A percentile compares a stretch with the other conserved stretches of the same genome.
phyloP scores from a whole-genome alignment of 2,329 filamentous ascomycete species.

The Huntiella savannae region DNA sequence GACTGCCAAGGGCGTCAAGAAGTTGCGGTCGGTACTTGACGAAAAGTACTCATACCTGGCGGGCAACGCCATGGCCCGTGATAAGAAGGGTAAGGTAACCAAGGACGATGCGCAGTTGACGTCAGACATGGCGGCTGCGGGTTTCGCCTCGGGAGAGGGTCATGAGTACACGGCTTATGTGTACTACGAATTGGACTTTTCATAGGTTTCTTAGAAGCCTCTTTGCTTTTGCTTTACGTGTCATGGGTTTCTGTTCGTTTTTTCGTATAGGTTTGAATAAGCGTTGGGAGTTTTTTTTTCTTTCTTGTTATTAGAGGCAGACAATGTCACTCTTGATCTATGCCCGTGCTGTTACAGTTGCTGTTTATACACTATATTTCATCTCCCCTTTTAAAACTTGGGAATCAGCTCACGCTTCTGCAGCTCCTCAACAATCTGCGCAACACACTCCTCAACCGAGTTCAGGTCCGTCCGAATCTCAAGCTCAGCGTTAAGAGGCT shows the following conservation, averaged over 20 bases:
- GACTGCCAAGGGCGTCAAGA: conserved; percentile 61
- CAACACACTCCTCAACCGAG: conserved; percentile 75
- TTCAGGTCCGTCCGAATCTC: conserved; percentile 66
- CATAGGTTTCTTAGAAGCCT: conserved; percentile 15
- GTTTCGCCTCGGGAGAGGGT: conserved; percentile 46
- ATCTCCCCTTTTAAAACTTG: conserved; percentile 2
- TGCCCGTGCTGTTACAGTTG: too few species aligned
- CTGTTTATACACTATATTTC: too few species aligned
- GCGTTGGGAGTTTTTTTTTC: too few species aligned
- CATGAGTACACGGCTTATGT: conserved; percentile 90
- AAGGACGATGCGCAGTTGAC: conserved; percentile 71
- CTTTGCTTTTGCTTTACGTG: not conserved
- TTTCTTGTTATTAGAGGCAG: too few species aligned
- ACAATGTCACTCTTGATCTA: too few species aligned
- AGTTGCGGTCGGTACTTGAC: conserved; percentile 63
- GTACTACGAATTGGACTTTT: conserved; percentile 85
- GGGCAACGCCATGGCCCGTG: conserved; percentile 79
- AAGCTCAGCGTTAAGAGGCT: conserved; percentile 68
- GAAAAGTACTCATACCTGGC: conserved; percentile 76
- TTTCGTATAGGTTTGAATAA: not conserved
- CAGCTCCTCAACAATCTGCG: conserved; percentile 64
- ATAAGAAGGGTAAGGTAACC: conserved; percentile 81
- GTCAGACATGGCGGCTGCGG: conserved; percentile 67
- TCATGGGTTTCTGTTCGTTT: not conserved
- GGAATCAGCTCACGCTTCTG: conserved; percentile 37